A percentile compares a stretch with the other conserved stretches of the same genome.
Evolutionary conservation across 306 rosid species (phyloP).

Genomic region (Glycine tomentella): DNA sequence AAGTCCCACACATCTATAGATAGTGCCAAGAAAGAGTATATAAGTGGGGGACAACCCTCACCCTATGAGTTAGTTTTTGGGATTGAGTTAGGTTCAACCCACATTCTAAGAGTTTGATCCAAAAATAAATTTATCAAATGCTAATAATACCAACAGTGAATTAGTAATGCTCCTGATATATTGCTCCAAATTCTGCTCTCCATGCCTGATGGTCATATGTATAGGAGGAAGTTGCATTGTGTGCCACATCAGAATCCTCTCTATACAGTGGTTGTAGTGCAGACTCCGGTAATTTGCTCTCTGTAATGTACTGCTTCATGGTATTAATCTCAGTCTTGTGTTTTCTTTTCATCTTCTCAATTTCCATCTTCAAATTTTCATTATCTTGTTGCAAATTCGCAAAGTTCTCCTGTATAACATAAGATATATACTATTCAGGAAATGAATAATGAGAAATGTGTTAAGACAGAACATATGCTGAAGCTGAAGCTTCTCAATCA

Average conservation of each 20-base stretch:
- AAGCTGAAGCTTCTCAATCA: no score
- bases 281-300: conserved; percentile 88
- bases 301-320: conserved; percentile 44
- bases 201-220: conserved; percentile 89
- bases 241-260: conserved; percentile 56
- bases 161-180: conserved; percentile 81
- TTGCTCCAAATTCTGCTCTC: conserved; percentile 96
- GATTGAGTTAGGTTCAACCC: no score
- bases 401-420: conserved; percentile 66
- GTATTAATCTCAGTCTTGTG: no score
- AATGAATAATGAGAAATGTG: neutral
- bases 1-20: no score
- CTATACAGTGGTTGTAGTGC: conserved; percentile 73
- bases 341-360: no score
- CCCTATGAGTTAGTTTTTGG: no score
- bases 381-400: conserved; percentile 64
- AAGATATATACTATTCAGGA: conserved; percentile 29
- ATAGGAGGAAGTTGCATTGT: conserved; percentile 50
- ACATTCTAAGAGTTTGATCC: neutral
- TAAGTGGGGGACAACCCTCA: no score
- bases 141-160: neutral
- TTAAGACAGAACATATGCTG: no score
- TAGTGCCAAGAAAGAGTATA: no score
- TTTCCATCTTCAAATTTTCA: conserved; percentile 58
- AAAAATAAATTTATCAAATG: neutral